Conservation (phyloP, 176 grass and related monocot species). For the Musa itinerans region DNA sequence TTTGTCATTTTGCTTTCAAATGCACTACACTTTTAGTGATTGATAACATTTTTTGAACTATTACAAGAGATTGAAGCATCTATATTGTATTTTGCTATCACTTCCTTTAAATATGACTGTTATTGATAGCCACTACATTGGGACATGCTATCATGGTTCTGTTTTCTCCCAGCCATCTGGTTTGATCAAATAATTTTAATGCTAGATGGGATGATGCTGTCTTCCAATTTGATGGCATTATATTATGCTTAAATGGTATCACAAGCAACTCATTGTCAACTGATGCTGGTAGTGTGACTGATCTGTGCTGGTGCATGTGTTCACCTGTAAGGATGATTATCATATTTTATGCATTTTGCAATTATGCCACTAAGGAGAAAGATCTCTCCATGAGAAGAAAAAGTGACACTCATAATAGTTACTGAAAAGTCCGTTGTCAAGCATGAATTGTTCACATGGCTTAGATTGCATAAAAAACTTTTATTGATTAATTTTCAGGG, state of each 20-base stretch:
- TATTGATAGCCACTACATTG: no score
- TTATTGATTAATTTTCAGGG: conserved; percentile 45
- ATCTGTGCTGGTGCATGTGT: neutral
- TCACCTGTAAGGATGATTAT: neutral
- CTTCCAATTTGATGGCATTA: neutral
- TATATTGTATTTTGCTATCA: no score
- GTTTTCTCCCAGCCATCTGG: neutral
- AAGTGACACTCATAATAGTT: no score
- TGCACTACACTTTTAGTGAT: no score
- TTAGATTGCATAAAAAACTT: neutral
- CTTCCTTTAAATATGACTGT: no score
- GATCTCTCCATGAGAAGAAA: no score
- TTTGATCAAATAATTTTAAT: neutral
- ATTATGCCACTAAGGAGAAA: no score
- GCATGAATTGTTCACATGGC: neutral
- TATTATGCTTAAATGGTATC: neutral
- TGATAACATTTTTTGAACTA: no score
- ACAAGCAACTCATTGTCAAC: neutral
- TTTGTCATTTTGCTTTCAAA: no score
- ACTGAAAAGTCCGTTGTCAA: neutral
- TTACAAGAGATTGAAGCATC: no score
- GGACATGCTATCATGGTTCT: neutral
- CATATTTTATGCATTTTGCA: neutral
- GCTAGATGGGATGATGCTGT: neutral
- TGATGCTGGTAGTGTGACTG: neutral